phyloP scores from a whole-genome alignment of 208 protist species.

The Lotmaria passim region DNA sequence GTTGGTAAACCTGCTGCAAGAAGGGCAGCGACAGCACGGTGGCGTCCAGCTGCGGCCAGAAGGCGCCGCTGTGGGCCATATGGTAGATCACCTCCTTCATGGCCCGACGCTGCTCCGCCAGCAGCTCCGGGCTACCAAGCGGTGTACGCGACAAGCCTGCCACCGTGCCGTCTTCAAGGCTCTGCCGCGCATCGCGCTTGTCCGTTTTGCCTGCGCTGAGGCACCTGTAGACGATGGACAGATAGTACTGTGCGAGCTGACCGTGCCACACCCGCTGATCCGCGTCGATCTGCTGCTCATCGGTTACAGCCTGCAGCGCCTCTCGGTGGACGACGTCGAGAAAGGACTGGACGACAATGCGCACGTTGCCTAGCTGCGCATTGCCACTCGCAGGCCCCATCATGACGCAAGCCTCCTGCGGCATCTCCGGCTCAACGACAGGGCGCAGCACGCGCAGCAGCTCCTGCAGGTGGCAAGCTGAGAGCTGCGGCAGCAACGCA shows the following conservation, averaged over 20 bases:
- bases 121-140: background rate
- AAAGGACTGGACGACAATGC: conserved; percentile 53
- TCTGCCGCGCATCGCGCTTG: background rate
- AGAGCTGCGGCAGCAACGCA: conserved; percentile 47
- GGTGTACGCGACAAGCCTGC: background rate
- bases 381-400: conserved; percentile 41
- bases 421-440: conserved; percentile 36
- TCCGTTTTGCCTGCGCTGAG: background rate
- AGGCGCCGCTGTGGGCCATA: conserved; percentile 28
- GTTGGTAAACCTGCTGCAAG: conserved; percentile 63
- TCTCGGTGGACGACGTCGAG: conserved; percentile 34
- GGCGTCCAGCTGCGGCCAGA: conserved; percentile 58
- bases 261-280: conserved; percentile 68
- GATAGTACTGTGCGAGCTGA: conserved; percentile 57
- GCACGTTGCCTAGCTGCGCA: conserved; percentile 42
- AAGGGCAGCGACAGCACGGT: conserved; percentile 68
- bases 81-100: conserved; percentile 82
- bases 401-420: conserved; percentile 15
- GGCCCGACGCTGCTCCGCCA: conserved; percentile 54
- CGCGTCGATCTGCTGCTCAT: conserved; percentile 36
- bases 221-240: conserved; percentile 44
- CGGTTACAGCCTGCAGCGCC: conserved; percentile 16
- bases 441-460: conserved; percentile 79
- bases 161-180: background rate
- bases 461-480: conserved; percentile 58